Conservation (phyloP, 2,329 filamentous ascomycete species). For the Eutypa lata region DNA sequence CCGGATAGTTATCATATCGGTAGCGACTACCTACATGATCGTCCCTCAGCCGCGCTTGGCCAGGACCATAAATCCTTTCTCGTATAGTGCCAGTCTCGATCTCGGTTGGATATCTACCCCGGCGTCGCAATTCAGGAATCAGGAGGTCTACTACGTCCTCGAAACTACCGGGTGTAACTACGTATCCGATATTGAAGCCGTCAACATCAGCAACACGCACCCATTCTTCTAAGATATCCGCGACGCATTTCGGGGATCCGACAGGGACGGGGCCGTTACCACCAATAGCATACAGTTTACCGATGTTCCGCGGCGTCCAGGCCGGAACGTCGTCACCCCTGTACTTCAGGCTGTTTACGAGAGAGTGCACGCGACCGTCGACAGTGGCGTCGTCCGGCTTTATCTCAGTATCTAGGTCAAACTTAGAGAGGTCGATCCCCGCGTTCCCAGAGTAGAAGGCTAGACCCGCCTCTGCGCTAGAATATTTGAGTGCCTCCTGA, state of each 20-base stretch:
- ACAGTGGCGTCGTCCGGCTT: constrained; percentile 1
- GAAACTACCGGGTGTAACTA: constrained; percentile 9
- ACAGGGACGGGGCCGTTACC: background rate
- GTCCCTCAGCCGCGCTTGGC: too few species aligned
- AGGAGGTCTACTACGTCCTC: constrained; percentile 12
- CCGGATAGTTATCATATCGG: too few species aligned
- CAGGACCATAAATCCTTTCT: too few species aligned
- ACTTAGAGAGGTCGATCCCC: background rate
- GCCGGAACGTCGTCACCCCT: background rate
- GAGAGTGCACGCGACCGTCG: constrained; percentile 1
- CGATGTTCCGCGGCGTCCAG: constrained; percentile 3
- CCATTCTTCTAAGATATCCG: background rate
- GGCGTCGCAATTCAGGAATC: constrained; percentile 6
- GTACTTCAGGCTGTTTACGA: constrained; percentile 1
- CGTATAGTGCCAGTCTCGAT: too few species aligned
- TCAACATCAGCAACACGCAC: background rate
- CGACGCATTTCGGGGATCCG: background rate
- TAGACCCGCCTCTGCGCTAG: constrained; percentile 4
- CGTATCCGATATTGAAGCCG: constrained; percentile 6
- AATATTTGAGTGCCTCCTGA: background rate
- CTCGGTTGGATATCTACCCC: constrained; percentile 4
- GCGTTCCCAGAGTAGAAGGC: background rate
- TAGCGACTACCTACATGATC: too few species aligned
- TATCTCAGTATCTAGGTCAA: constrained; percentile 1
- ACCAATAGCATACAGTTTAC: constrained; percentile 1